A percentile compares a stretch with the other conserved stretches of the same genome.
phyloP scores from a whole-genome alignment of 208 protist species.

The Trypanosoma mega region DNA sequence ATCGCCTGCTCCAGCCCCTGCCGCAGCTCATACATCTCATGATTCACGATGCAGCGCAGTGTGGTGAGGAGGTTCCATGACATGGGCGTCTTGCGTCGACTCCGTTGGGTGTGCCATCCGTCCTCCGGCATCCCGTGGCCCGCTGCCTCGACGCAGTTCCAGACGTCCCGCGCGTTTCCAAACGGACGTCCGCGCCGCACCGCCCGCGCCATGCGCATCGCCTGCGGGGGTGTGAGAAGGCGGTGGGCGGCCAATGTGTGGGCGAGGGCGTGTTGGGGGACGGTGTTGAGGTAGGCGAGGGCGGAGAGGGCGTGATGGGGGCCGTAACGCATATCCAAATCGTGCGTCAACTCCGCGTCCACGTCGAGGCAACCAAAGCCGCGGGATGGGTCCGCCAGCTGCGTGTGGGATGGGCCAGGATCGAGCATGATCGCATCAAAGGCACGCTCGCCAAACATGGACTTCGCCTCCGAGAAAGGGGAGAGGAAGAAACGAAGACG shows the following conservation, averaged over 20 bases:
- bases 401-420: slow-evolving; percentile 70
- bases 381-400: slow-evolving; percentile 72
- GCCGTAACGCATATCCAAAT: slow-evolving; percentile 85
- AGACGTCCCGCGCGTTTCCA: slow-evolving; percentile 33
- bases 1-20: slow-evolving; percentile 68
- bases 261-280: slow-evolving; percentile 63
- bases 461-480: slow-evolving; percentile 73
- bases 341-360: slow-evolving; percentile 53
- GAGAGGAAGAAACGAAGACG: slow-evolving; percentile 77
- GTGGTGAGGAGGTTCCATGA: slow-evolving; percentile 83
- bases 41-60: slow-evolving; percentile 81
- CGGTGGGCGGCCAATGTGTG: slow-evolving; percentile 51
- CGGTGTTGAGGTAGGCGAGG: slow-evolving; percentile 80
- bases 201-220: slow-evolving; percentile 78
- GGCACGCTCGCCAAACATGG: slow-evolving; percentile 80
- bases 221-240: slow-evolving; percentile 68
- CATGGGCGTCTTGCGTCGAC: slow-evolving; percentile 71
- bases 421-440: slow-evolving; percentile 91
- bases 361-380: slow-evolving; percentile 79
- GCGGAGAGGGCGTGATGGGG: slow-evolving; percentile 39
- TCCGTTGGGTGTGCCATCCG: slow-evolving; percentile 62
- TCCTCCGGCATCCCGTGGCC: slow-evolving; percentile 73
- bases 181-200: slow-evolving; percentile 68
- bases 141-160: slow-evolving; percentile 55
- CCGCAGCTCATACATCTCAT: slow-evolving; percentile 69